Evolutionary conservation across 805 yeast species (phyloP), one percentile per base, ranked within the genome.

Genomic region (Teunomyces pallodes): DNA sequence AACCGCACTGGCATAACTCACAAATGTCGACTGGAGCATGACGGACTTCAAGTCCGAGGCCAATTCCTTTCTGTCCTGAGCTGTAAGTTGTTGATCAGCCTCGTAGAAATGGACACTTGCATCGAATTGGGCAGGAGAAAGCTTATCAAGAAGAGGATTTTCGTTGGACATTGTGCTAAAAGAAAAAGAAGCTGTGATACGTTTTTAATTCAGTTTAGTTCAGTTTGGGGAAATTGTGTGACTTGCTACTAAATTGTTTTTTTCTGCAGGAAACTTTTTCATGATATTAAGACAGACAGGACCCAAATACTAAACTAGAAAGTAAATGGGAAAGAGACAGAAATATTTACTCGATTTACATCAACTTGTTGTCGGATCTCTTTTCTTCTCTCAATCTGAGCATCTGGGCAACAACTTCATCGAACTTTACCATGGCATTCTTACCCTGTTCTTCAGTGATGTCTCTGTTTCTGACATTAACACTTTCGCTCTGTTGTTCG

Each of bases 401-500:
- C 72, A 94, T 76, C 72, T 87, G 86, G 53, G 76, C 68, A 50
- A 91, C 76, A 51, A 92, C 96, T 17, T 76, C 79, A 35, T 81
- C 88, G 53, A 92, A 79, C 42, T 81, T 68, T 47, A 90, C 82
- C 60, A 90, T 86, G 46, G 85, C 97, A 59, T 84, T 85, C 86
- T 92, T 94, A 70, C 88, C 88, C 77, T 94, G 98, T 73, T 88
- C 84, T 66, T 86, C 92, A 64, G 83, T 81, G 63, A 90, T 89
- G 69, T 94, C 98, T 78, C 99, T 87, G 77, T 90, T 90, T 81
- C 99, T 90, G 58, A 94, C 87, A 68, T 94, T 94, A 58, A 94
- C 99, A 57, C 91, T 78, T 54, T 80, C 70, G 58, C 83, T 81
- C 54, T 74, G 74, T 77, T 86, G 81, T 76, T 94, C 99, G 64